Conservation (phyloP, 768 basidiomycete genomes). For the Collybia sp. region DNA sequence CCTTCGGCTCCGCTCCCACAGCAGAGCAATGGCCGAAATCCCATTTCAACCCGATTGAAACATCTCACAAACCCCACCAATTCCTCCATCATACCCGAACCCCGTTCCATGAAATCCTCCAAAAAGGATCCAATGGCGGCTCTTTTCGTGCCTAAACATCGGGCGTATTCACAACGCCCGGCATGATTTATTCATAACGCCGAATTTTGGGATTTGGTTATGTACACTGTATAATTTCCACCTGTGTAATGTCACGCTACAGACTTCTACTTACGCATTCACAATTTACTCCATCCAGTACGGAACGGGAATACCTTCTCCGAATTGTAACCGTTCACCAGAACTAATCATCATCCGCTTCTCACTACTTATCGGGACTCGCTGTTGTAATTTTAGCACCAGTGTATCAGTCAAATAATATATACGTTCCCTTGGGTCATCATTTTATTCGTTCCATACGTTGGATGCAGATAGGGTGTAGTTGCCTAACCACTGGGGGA, state of each 20-base stretch:
- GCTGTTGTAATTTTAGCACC: background rate
- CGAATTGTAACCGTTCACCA: conserved; percentile 12
- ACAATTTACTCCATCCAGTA: conserved; percentile 7
- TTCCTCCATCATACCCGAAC: conserved; percentile 12
- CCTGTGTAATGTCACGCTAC: too few relatives aligned
- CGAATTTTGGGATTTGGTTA: conserved; percentile 2
- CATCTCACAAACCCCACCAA: conserved; percentile 6
- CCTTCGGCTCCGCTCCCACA: conserved; percentile 2
- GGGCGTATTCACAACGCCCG: conserved; percentile 52
- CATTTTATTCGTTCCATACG: too few relatives aligned
- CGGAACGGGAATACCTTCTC: conserved; percentile 8
- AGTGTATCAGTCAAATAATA: too few relatives aligned
- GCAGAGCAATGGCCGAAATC: conserved; percentile 10
- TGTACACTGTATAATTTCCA: background rate
- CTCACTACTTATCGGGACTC: background rate
- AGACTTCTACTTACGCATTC: too few relatives aligned
- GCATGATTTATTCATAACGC: conserved; percentile 16
- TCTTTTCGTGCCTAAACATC: conserved; percentile 75
- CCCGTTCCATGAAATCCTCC: conserved; percentile 30
- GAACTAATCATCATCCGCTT: background rate
- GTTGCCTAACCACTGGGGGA: too few relatives aligned
- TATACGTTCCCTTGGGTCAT: too few relatives aligned
- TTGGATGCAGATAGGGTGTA: too few relatives aligned
- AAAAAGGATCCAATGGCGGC: conserved; percentile 56
- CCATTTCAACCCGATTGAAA: conserved; percentile 2